Evolutionary conservation across 2,329 filamentous ascomycete genomes (phyloP).

Genomic region (Pseudogymnoascus pannorum): DNA sequence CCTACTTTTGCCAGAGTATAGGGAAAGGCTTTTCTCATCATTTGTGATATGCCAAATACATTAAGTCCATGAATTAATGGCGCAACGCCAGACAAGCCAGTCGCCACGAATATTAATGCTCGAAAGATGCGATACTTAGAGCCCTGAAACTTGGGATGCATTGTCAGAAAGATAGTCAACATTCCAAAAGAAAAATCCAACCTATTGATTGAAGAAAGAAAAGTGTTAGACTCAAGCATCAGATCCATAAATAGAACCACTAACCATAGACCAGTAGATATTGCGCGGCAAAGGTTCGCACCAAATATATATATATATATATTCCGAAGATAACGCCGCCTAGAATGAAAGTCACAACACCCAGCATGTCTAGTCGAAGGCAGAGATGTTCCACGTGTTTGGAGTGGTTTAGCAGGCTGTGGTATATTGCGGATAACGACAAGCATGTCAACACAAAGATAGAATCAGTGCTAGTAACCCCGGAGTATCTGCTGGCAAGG

Average conservation of each 20-base stretch:
- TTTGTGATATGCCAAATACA: slow-evolving; percentile 15
- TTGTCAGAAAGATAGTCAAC: slow-evolving; percentile 24
- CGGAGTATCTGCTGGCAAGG: slow-evolving; percentile 27
- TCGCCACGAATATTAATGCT: slow-evolving; percentile 19
- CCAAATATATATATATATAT: slow-evolving; percentile 25
- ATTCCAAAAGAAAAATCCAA: background rate
- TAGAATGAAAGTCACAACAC: slow-evolving; percentile 33
- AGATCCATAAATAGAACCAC: too few species aligned
- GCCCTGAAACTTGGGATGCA: slow-evolving; percentile 18
- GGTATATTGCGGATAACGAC: slow-evolving; percentile 32
- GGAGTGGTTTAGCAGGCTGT: slow-evolving; percentile 36
- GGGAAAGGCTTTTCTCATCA: slow-evolving; percentile 14
- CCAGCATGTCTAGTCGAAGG: slow-evolving; percentile 33
- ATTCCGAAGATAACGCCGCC: slow-evolving; percentile 33
- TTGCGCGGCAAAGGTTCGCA: slow-evolving; percentile 23
- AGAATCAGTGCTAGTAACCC: slow-evolving; percentile 29
- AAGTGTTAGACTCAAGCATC: slow-evolving; percentile 27
- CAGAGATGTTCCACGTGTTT: slow-evolving; percentile 29
- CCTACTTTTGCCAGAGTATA: slow-evolving; percentile 16
- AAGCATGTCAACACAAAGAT: slow-evolving; percentile 36
- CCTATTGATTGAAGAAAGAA: slow-evolving; percentile 21
- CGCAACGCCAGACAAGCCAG: slow-evolving; percentile 22
- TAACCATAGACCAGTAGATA: slow-evolving; percentile 27
- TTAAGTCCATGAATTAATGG: slow-evolving; percentile 22
- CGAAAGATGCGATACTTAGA: slow-evolving; percentile 19